phyloP scores from a whole-genome alignment of 2,329 filamentous ascomycete species.

The Sarocladiaceae sp. region DNA sequence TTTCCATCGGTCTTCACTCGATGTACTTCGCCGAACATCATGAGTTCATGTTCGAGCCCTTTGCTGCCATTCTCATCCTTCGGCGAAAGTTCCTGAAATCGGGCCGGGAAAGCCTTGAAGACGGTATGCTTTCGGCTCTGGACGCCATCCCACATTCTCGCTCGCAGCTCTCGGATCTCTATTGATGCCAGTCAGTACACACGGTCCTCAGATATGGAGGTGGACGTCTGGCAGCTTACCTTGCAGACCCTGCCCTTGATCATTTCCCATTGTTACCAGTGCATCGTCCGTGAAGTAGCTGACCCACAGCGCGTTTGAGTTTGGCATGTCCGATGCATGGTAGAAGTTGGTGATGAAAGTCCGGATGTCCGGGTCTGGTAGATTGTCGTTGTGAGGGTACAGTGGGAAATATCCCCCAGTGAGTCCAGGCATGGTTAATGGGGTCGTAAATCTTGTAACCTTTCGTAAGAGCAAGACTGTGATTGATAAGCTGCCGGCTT shows the following conservation, averaged over 20 bases:
- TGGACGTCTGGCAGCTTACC: conserved; percentile 22
- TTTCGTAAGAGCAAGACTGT: too few relatives aligned
- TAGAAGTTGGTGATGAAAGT: conserved; percentile 39
- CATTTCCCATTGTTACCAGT: conserved; percentile 34
- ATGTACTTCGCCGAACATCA: conserved; percentile 14
- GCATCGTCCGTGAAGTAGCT: conserved; percentile 35
- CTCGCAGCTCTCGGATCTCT: conserved; percentile 36
- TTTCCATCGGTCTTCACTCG: conserved; percentile 21
- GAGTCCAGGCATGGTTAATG: conserved; percentile 1
- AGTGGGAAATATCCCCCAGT: conserved; percentile 23
- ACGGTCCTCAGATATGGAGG: conserved; percentile 3
- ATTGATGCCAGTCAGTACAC: neutral
- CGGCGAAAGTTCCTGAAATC: conserved; percentile 20
- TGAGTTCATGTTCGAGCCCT: conserved; percentile 17
- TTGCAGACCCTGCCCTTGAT: conserved; percentile 29
- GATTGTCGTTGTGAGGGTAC: conserved; percentile 23
- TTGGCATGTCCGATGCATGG: conserved; percentile 33
- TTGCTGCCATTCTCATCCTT: neutral
- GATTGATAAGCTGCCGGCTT: too few relatives aligned
- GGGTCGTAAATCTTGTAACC: neutral
- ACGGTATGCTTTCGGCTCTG: conserved; percentile 33
- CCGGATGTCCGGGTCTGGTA: conserved; percentile 25
- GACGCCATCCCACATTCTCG: conserved; percentile 37
- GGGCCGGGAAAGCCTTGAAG: conserved; percentile 34
- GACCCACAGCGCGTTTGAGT: conserved; percentile 37